A percentile compares a stretch with the other conserved stretches of the same genome.
Conservation (phyloP, 371 early-diverging fungal species). For the Rozella allomycis region DNA sequence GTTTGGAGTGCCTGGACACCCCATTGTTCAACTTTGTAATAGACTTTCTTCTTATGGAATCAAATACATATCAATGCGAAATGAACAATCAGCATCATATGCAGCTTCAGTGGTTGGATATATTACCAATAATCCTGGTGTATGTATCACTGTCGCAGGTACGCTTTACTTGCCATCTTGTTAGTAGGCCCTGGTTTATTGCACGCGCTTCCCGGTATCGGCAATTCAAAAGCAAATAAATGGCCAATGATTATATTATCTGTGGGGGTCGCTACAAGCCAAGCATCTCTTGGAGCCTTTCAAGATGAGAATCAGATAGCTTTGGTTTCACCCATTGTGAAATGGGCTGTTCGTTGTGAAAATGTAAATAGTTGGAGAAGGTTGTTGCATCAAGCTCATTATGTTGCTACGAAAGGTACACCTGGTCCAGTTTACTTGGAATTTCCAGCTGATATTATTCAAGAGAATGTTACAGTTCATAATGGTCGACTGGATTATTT, state of each 20-base stretch:
- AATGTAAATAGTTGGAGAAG: conserved; percentile 27
- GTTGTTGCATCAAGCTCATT: conserved; percentile 33
- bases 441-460: conserved; percentile 45
- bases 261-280: conserved; percentile 27
- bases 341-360: conserved; percentile 34
- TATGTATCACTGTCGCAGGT: conserved; percentile 51
- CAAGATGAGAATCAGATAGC: conserved; percentile 55
- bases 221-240: conserved; percentile 36
- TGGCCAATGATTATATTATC: conserved; percentile 8
- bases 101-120: conserved; percentile 25
- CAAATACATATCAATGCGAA: conserved; percentile 29
- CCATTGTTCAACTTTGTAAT: too few species aligned
- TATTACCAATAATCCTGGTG: conserved; percentile 41
- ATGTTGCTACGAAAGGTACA: conserved; percentile 29
- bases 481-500: conserved; percentile 3
- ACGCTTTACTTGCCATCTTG: too few species aligned
- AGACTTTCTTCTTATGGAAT: too few species aligned
- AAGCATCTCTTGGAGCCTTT: conserved; percentile 44
- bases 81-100: conserved; percentile 51
- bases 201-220: conserved; percentile 48
- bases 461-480: not conserved
- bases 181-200: conserved; percentile 64
- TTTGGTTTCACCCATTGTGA: conserved; percentile 36
- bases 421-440: conserved; percentile 54
- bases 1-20: too few species aligned